Percentiles rank a stretch among this genome's conserved stretches.
Conservation (phyloP, 768 basidiomycete species). For the Mycena chlorophos region DNA sequence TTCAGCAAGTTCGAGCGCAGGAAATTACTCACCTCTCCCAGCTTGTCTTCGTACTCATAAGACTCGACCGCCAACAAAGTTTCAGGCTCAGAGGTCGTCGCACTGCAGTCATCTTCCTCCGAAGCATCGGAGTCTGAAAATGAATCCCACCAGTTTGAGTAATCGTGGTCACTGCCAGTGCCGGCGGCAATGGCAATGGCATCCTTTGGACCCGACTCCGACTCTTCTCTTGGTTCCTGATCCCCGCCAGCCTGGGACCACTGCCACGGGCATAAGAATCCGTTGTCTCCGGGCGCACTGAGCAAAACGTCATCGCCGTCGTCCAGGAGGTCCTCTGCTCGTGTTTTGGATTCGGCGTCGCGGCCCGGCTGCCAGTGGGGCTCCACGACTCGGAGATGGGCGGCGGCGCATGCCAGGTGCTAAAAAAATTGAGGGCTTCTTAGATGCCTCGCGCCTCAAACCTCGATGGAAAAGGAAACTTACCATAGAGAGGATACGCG, state of each 20-base stretch:
- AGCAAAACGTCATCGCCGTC: constrained; percentile 7
- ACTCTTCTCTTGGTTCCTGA: too few species aligned
- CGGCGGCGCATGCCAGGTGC: constrained; percentile 14
- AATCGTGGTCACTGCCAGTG: neutral
- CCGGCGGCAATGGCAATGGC: too few species aligned
- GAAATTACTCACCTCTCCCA: neutral
- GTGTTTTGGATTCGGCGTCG: neutral
- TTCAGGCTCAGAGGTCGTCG: constrained; percentile 11
- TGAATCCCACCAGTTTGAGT: constrained; percentile 8
- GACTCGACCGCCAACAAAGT: neutral
- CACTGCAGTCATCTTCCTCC: neutral
- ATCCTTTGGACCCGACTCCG: too few species aligned
- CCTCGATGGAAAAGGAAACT: neutral
- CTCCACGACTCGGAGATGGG: constrained; percentile 1
- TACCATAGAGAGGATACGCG: constrained; percentile 7
- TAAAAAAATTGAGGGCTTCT: neutral
- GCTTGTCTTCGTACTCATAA: constrained; percentile 6
- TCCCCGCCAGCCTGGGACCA: neutral
- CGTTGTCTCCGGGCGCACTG: neutral
- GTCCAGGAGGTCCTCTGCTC: neutral
- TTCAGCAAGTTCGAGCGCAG: neutral
- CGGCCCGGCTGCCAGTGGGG: neutral
- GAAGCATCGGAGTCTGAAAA: constrained; percentile 9
- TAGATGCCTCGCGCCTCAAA: neutral
- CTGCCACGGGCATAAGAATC: neutral